Base-by-base conservation (phyloP, 495 filamentous ascomycete species). In the Podospora sp. region DNA sequence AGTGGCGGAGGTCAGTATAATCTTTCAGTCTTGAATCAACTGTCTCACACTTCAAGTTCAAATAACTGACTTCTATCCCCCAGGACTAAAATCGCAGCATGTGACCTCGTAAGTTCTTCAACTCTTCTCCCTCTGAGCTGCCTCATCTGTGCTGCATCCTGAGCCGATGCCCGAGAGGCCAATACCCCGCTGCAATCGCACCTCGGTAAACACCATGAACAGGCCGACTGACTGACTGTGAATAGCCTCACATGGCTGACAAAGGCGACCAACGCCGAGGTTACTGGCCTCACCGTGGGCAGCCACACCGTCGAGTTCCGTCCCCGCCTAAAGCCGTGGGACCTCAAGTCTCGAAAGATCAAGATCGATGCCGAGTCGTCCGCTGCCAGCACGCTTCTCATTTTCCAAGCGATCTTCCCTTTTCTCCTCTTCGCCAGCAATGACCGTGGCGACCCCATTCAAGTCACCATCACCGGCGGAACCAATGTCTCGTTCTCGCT, bases 361-460 rank as follows among this genome's bases (percentile, higher is more conserved):
- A 74, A 72, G 26, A 80, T 86, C 64, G 71, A 67, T 11, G 75
- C 83, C 22, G 77, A 79, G 22, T 81, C 78, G 8, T 67, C 67
- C 12, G 83, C 80, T 2, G 79, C 82, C 0, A 87, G 84, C 52
- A 84, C 91, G 0, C 79, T 88, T 62, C 81, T 96, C n/a, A 86
- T 94, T 27, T 86, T 95, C 68, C 93, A 97, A 76, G 90, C 93
- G 1, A 77, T 97, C 4, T 86, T 96, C 50, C 93, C 93, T 0
- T 94, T 89, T 75, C 75, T 95, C 2, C 75, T 96, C 1, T 87
- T 89, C 66, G 82, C 86, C 0, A 81, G 81, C 33, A 79, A 73
- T 52, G 77, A 75, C 5, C 68, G 60, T 29, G 72, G 71, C 16
- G 73, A 79, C 1, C 82, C 80, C 1, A 79, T 88, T 35, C 79